These are phyloP conservation scores for Clarireedia sp. DNA, from an alignment of 2,329 filamentous ascomycete genomes.

Conservation along the genomic window DNA sequence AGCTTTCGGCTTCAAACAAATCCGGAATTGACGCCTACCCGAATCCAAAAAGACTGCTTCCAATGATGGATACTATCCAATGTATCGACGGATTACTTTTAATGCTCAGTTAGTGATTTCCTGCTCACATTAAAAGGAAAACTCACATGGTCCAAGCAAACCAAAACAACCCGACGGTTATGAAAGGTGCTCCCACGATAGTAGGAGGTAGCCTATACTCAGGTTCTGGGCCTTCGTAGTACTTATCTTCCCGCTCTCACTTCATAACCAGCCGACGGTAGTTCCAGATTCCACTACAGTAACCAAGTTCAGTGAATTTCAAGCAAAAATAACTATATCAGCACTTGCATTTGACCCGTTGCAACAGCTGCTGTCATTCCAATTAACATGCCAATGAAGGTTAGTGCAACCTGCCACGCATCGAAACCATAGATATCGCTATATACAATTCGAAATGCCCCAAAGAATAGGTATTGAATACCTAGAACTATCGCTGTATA, in stretches of 20 bases:
- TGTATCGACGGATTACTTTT: constrained; percentile 32
- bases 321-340: constrained; percentile 27
- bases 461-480: constrained; percentile 82
- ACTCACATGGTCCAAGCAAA: constrained; percentile 61
- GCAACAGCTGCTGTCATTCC: constrained; percentile 53
- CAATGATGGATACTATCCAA: constrained; percentile 68
- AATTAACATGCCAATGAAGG: constrained; percentile 62
- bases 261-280: constrained; percentile 46
- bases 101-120: background rate
- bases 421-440: constrained; percentile 62
- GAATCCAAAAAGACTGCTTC: constrained; percentile 58
- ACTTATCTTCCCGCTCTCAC: constrained; percentile 38
- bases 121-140: too few species aligned
- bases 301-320: constrained; percentile 49
- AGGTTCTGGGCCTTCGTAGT: constrained; percentile 34
- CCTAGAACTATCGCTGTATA: constrained; percentile 75
- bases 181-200: constrained; percentile 38
- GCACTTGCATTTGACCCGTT: background rate
- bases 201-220: constrained; percentile 33
- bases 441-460: constrained; percentile 76
- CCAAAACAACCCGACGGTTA: constrained; percentile 46
- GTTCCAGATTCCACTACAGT: constrained; percentile 32
- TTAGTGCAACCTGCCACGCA: constrained; percentile 68
- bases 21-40: constrained; percentile 44
- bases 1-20: background rate